Percentiles rank a stretch among this genome's conserved stretches.
Conservation (phyloP, 1,284 basidiomycete species). For the Sporisorium sorghi region DNA sequence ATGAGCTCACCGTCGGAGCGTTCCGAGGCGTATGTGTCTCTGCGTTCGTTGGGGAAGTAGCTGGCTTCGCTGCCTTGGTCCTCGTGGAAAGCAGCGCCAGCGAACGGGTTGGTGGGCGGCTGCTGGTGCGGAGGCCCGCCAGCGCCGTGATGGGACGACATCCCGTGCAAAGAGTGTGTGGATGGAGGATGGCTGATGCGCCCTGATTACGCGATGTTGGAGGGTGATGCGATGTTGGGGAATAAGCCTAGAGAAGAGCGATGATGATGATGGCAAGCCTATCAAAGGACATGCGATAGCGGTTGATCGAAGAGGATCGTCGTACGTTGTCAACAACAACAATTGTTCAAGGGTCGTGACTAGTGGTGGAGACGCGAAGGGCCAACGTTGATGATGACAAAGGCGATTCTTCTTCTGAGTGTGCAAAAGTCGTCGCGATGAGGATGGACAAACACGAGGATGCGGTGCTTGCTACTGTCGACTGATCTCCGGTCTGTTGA, state of each 20-base stretch:
- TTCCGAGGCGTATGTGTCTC: conserved; percentile 63
- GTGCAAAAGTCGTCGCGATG: conserved; percentile 1
- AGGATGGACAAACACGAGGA: conserved; percentile 2
- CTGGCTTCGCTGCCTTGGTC: conserved; percentile 57
- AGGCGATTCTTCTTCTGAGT: neutral
- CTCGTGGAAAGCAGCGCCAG: conserved; percentile 57
- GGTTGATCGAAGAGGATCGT: neutral
- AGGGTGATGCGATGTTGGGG: too few species aligned
- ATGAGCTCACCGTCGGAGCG: conserved; percentile 63
- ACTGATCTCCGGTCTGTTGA: neutral
- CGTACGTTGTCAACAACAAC: neutral
- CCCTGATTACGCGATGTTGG: conserved; percentile 3
- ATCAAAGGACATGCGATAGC: conserved; percentile 23
- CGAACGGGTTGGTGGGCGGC: conserved; percentile 55
- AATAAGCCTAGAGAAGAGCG: too few species aligned
- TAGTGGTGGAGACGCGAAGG: neutral
- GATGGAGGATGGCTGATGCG: conserved; percentile 6
- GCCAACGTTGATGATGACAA: neutral
- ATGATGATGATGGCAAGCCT: conserved; percentile 7
- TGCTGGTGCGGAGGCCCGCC: conserved; percentile 48
- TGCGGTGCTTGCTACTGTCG: conserved; percentile 8
- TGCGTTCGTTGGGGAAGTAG: conserved; percentile 58
- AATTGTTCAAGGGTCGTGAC: conserved; percentile 13
- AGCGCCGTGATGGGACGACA: conserved; percentile 53
- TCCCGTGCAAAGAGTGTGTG: conserved; percentile 12